A percentile compares a stretch with the other conserved stretches of the same genome.
These are phyloP conservation scores for Reutealis trisperma DNA, from an alignment of 345 rosid species.

Conservation along the genomic window DNA sequence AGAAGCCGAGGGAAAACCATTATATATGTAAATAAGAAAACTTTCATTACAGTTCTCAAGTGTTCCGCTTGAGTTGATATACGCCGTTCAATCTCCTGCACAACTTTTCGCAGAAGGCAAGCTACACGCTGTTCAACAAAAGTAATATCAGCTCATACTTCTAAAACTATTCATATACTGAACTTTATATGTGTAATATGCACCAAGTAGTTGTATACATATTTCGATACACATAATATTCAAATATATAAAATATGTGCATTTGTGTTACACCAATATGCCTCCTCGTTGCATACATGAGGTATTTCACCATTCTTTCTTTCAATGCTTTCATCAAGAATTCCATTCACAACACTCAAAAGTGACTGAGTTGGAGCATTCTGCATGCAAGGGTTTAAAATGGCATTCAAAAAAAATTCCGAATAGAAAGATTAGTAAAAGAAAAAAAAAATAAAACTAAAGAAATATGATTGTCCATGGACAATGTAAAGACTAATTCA, in stretches of 20 bases:
- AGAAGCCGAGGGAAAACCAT: slow-evolving; percentile 14
- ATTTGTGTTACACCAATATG: neutral
- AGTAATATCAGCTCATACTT: slow-evolving; percentile 18
- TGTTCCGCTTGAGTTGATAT: slow-evolving; percentile 98
- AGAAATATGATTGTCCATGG: neutral
- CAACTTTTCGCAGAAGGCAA: slow-evolving; percentile 76
- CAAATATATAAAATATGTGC: neutral
- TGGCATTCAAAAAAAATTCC: neutral
- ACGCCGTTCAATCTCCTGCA: slow-evolving; percentile 93
- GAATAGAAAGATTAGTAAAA: neutral
- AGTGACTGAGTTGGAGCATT: slow-evolving; percentile 95
- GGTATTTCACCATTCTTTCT: slow-evolving; percentile 78
- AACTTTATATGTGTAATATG: neutral
- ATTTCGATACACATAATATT: neutral
- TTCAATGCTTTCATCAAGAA: slow-evolving; percentile 88
- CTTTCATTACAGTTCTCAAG: slow-evolving; percentile 66
- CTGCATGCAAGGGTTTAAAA: slow-evolving; percentile 46
- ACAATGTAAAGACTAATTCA: neutral
- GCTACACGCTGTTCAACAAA: slow-evolving; percentile 73
- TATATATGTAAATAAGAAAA: neutral
- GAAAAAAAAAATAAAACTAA: neutral
- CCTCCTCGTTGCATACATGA: slow-evolving; percentile 52
- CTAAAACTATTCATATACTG: neutral
- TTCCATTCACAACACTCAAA: slow-evolving; percentile 80
- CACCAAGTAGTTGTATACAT: neutral